phyloP scores from a whole-genome alignment of 164 flowering plant genomes.

The Warburgia ugandensis region DNA sequence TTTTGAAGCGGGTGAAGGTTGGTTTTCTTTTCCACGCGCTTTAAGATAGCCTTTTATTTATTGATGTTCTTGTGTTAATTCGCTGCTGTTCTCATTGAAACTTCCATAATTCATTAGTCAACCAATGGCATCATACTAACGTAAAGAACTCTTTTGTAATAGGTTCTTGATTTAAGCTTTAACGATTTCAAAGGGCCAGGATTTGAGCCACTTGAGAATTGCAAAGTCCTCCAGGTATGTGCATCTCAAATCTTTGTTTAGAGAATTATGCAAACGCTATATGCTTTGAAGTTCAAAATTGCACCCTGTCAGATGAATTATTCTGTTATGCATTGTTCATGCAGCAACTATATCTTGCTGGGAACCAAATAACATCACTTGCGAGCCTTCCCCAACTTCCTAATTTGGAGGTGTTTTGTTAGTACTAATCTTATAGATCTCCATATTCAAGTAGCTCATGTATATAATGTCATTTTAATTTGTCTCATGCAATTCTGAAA shows the following conservation, averaged over 20 bases:
- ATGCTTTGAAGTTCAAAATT: no score
- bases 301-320: neutral
- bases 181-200: slow-evolving; percentile 98
- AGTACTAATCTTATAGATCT: neutral
- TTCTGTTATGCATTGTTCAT: slow-evolving; percentile 15
- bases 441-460: neutral
- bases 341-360: slow-evolving; percentile 99
- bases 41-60: no score
- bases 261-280: no score
- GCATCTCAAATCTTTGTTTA: no score
- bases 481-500: neutral
- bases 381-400: slow-evolving; percentile 91
- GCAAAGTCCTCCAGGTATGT: slow-evolving; percentile 82
- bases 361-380: slow-evolving; percentile 94
- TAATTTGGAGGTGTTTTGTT: slow-evolving; percentile 78
- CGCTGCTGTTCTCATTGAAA: no score
- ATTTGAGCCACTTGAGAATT: slow-evolving; percentile 94
- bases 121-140: no score
- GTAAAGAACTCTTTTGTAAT: slow-evolving; percentile 6
- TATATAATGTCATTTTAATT: neutral
- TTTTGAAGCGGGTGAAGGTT: slow-evolving; percentile 89
- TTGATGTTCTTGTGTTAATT: no score
- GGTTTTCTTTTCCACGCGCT: slow-evolving; percentile 22
- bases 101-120: no score
- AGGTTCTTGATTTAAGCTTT: slow-evolving; percentile 99